Base-by-base conservation (phyloP, 495 filamentous ascomycete species). In the Tricharina praecox region DNA sequence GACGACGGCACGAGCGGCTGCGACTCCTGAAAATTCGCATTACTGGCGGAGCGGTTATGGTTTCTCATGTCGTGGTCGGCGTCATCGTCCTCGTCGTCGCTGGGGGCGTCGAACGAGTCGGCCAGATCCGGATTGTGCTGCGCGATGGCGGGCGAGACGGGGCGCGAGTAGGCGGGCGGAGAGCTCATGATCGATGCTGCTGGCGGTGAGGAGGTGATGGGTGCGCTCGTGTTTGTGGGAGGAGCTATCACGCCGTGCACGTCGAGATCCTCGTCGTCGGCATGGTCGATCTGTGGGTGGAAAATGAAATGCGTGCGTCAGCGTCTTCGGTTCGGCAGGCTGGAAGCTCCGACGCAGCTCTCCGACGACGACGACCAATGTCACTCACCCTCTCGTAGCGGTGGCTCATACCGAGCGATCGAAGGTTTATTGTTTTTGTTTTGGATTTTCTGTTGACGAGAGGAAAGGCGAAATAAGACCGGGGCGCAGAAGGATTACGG, bases 71-170 rank as follows among this genome's bases (percentile, higher is more conserved):
- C 87, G n/a, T n/a, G n/a, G n/a, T n/a, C n/a, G n/a, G n/a, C n/a
- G 36, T 76, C 71, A 47, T 74, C 70, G 56, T 78, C 70, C 26
- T 85, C 82, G 20, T 77, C 76, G 50, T 82, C 78, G 50, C 73
- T 78, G 55, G 79, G 78, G 49, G 73, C 73, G 56, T 81, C 88
- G 61, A 97, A 97, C 1, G 90, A 85, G 62, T 96, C 90, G 46
- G 80, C 85, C 32, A 95, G 70, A 3, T 79, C 81, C 51, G 79
- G 68, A 51, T 92, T 78, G n/a, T n/a, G n/a, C n/a, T n/a, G n/a
- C 20, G 83, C 69, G 25, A 75, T 73, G 4, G 86, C 93, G 1
- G 83, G 43, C 8, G 43, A 46, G 11, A 34, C 82, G 1, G 77
- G 76, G 46, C 82, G 75, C 33, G 87, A 95, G 56, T 73, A 84